A percentile compares a stretch with the other conserved stretches of the same genome.
Evolutionary conservation across 2,329 filamentous ascomycete species (phyloP).

Genomic region (Rutstroemia sp.): DNA sequence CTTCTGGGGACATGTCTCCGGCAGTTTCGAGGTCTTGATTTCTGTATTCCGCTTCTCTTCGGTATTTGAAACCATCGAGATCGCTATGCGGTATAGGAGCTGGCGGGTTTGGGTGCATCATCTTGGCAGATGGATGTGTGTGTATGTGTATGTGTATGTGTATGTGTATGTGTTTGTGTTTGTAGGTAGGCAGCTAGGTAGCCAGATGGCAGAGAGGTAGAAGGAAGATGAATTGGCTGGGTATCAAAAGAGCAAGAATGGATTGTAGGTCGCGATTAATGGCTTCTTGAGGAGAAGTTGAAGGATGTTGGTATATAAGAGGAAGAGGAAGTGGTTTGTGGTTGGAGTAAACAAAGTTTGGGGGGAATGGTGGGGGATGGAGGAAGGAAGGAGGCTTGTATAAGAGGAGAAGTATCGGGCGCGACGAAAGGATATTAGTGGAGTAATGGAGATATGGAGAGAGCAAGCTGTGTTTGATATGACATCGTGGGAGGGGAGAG

Average conservation of each 20-base stretch:
- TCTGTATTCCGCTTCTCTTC: not conserved
- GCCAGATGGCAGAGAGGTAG: not conserved
- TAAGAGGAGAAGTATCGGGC: no score
- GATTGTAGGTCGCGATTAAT: not conserved
- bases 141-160: not conserved
- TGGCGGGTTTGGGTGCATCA: slow-evolving; percentile 6
- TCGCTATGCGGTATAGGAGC: not conserved
- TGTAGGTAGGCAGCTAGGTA: not conserved
- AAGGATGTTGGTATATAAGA: not conserved
- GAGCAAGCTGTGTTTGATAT: not conserved
- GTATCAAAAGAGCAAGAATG: no score
- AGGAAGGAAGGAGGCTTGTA: no score
- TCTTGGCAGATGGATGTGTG: not conserved
- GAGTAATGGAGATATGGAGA: no score
- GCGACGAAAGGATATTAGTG: no score
- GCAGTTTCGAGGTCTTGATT: slow-evolving; percentile 9
- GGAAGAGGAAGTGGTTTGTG: not conserved
- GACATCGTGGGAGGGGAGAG: not conserved
- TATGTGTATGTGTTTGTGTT: not conserved
- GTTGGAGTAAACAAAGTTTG: no score
- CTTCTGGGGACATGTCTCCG: slow-evolving; percentile 6
- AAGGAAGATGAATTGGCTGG: not conserved
- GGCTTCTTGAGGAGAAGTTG: not conserved
- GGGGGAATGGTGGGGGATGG: no score
- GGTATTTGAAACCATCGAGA: slow-evolving; percentile 1